These are phyloP conservation scores for Torrubiellomyces zombiae DNA, from an alignment of 2,329 filamentous ascomycete genomes.

Conservation along the genomic window DNA sequence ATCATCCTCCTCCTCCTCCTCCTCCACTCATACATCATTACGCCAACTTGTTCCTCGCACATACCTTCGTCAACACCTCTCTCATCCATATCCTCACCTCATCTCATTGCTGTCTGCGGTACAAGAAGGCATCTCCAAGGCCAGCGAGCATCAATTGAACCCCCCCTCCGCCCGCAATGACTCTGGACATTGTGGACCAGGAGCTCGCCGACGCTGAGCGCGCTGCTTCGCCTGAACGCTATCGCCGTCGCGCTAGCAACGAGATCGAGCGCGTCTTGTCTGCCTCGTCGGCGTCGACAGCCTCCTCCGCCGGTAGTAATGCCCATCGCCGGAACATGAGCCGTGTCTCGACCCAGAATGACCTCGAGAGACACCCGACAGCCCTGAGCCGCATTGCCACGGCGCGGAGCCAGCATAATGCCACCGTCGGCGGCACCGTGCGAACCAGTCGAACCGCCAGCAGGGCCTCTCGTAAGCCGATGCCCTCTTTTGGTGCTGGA, in stretches of 20 bases:
- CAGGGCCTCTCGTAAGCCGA: constrained; percentile 36
- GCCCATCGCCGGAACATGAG: constrained; percentile 32
- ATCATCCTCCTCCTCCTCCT: too few relatives aligned
- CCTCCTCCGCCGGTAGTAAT: constrained; percentile 19
- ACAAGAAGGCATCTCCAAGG: too few relatives aligned
- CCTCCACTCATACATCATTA: too few relatives aligned
- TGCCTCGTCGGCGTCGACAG: constrained; percentile 32
- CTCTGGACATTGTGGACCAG: constrained; percentile 36
- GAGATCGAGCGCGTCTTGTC: constrained; percentile 46
- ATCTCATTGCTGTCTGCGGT: too few relatives aligned
- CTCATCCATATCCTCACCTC: too few relatives aligned
- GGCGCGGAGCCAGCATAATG: constrained; percentile 50
- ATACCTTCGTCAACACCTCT: too few relatives aligned
- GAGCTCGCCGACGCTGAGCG: constrained; percentile 36
- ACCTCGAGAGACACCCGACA: constrained; percentile 54
- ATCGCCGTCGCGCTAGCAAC: constrained; percentile 25
- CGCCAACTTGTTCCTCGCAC: too few relatives aligned
- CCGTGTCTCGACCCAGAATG: constrained; percentile 45
- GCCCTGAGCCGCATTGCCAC: constrained; percentile 57
- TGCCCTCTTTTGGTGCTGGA: constrained; percentile 56
- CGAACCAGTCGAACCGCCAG: constrained; percentile 20
- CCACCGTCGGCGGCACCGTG: constrained; percentile 44
- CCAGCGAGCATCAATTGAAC: background rate
- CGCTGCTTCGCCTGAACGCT: constrained; percentile 29
- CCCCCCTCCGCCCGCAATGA: constrained; percentile 11